Base-by-base conservation (phyloP, 2,329 filamentous ascomycete genomes). In the Trichoderma oligosporum region DNA sequence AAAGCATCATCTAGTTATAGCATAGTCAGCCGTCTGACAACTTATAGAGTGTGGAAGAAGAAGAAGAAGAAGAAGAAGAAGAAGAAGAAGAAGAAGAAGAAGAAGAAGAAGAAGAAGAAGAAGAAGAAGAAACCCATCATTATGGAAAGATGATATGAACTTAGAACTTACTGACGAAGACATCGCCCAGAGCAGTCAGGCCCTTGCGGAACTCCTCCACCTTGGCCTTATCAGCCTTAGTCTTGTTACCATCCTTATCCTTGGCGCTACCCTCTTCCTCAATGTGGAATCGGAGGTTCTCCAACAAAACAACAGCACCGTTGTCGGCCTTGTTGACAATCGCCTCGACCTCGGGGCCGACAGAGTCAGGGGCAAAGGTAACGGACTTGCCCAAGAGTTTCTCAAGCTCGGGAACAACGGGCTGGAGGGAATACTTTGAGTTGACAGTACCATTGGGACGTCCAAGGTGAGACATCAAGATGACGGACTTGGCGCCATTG, bases 381-480 rank as follows among this genome's bases (percentile, higher is more conserved):
- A 99, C 92, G 66, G 80, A 84, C 81, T 87, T 91, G 71, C 86
- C 83, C 64, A 96, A 83, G 56, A 93, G 85, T 82, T 93, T 92
- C 86, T 96, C 89, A 56, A 97, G 86, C 79, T 95, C 91, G 62
- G 89, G 80, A 29, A 94, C 88, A 63, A 99, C 90, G 61, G 93
- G 92, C 81, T 92, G 86, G 71, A 99, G 82, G 70, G 89, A 95
- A 86, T 94, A 99, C 81, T 99, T 97, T 65, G 84, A 75, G 79
- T 96, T 96, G 71, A 78, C 79, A 75, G 91, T 86, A 74, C 94
- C 94, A 72, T 97, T 89, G 63, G 94, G 94, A 54, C 94, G 93
- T 70, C 94, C 94, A 62, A 99, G 88, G 77, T 99, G 94, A 71
- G 93, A 97, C 94, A 99, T 99, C 73, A 99, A 84, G 70, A 97